These are phyloP conservation scores for Conidiobolus incongruus DNA, from an alignment of 371 early-diverging fungal species.

Conservation along the genomic window DNA sequence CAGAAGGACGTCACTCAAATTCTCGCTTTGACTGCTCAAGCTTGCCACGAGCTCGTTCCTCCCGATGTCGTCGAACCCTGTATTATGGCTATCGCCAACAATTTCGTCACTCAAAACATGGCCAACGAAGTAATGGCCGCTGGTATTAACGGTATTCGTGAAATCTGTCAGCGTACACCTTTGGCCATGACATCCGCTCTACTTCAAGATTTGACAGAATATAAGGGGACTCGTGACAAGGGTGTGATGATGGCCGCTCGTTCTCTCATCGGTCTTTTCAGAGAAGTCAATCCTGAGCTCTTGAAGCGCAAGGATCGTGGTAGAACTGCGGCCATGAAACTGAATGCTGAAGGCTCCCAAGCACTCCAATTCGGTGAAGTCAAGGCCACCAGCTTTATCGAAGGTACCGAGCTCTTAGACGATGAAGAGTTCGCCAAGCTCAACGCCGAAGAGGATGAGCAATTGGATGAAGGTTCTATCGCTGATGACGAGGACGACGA, in stretches of 20 bases:
- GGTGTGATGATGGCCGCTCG: conserved; percentile 80
- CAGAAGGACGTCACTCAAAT: conserved; percentile 83
- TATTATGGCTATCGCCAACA: conserved; percentile 73
- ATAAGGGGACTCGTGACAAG: conserved; percentile 80
- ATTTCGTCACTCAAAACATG: conserved; percentile 80
- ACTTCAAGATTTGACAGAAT: conserved; percentile 69
- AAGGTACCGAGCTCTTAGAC: conserved; percentile 43
- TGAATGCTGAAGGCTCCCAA: conserved; percentile 35
- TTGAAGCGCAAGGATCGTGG: conserved; percentile 66
- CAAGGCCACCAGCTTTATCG: conserved; percentile 34
- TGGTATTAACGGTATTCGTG: conserved; percentile 79
- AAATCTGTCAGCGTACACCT: conserved; percentile 74
- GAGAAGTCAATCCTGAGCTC: conserved; percentile 85
- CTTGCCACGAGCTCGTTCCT: conserved; percentile 75
- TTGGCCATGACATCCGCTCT: conserved; percentile 71
- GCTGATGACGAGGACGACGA: conserved; percentile 10
- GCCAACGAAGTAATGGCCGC: conserved; percentile 85
- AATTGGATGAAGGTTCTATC: no score
- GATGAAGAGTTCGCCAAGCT: conserved; percentile 23
- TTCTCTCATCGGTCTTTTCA: conserved; percentile 65
- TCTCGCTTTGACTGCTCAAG: conserved; percentile 77
- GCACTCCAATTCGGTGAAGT: conserved; percentile 50
- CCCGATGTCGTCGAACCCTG: conserved; percentile 74
- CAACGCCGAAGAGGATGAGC: conserved; percentile 33
- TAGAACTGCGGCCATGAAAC: conserved; percentile 18